Conservation (phyloP, 768 basidiomycete species). For the Tremella mesenterica region DNA sequence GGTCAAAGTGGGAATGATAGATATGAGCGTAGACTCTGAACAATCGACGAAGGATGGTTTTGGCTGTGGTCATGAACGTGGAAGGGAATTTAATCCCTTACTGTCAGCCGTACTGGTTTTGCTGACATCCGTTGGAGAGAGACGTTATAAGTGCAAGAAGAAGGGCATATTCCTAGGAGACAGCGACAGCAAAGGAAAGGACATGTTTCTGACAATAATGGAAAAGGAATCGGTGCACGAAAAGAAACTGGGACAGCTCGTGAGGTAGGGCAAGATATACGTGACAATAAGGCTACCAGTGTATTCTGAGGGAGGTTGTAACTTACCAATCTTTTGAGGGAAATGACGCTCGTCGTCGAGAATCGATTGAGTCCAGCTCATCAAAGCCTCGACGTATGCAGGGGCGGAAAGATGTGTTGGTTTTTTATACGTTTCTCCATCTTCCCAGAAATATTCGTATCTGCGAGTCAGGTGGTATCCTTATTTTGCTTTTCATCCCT, state of each 20-base stretch:
- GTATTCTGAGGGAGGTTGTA: neutral
- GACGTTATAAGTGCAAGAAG: too few species aligned
- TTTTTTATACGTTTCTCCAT: constrained; percentile 42
- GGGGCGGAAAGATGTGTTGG: constrained; percentile 41
- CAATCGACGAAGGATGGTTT: constrained; percentile 80
- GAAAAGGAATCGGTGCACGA: too few species aligned
- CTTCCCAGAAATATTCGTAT: constrained; percentile 45
- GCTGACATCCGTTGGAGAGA: too few species aligned
- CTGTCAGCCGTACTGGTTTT: too few species aligned
- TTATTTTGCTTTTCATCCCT: too few species aligned
- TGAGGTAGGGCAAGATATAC: neutral
- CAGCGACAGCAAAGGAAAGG: too few species aligned
- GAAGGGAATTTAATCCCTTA: constrained; percentile 81
- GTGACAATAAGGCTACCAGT: neutral
- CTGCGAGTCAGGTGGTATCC: constrained; percentile 17
- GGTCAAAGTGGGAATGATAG: constrained; percentile 98
- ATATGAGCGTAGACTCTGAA: constrained; percentile 98
- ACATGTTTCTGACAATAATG: neutral
- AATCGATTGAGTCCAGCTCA: constrained; percentile 94
- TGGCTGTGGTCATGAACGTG: constrained; percentile 80
- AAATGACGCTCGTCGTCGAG: constrained; percentile 88
- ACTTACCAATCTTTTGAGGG: constrained; percentile 83
- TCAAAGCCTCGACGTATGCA: constrained; percentile 92
- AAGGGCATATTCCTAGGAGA: too few species aligned
- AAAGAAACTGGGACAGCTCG: too few species aligned